Base-by-base conservation (phyloP, 441 rosid genomes). In the Mallotus japonicus region DNA sequence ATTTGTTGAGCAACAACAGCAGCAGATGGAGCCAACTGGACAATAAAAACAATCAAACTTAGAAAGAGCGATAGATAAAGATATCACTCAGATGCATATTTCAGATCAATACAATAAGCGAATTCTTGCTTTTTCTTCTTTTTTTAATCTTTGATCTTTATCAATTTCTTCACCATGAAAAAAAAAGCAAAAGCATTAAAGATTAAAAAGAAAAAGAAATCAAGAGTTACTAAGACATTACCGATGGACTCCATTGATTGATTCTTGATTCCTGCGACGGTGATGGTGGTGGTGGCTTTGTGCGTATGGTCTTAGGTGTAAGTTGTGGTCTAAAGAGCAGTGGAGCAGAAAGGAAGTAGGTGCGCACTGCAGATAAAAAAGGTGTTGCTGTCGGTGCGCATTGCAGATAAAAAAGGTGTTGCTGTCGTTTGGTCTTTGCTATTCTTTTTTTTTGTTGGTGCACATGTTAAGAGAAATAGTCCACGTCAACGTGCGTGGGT, bases 11-110 rank as follows among this genome's bases (percentile, higher is more conserved):
- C 76, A 12, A 16, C 57, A 46, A 69, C 57, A 67, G 75, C 49
- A 54, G 82, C 17, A 76, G 83, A 76, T 28, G 91, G 79, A 66
- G 83, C 81, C 60, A 84, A 78, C 90, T 87, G 57, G 11, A 13
- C 19, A 22, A 63, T 20, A 66, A 71, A 42, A 15, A 54, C 73
- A 47, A 8, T 22, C 3, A 71, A 24, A 62, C 16, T 46, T 9
- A n/a, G 2, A 34, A 4, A n/a, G 32, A 61, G 46, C 0, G 12
- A 60, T 1, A 64, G 5, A 28, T 15, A 10, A 60, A n/a, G n/a
- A 50, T 5, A 50, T 19, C 11, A 53, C 32, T 59, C 40, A 37
- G 40, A 37, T 37, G 6, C 40, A 37, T 37, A 37, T 37, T 37
- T 37, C 40, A 37, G 40, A 37, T 6, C 0, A 37, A 37, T 37